Evolutionary conservation across 2,329 filamentous ascomycete genomes (phyloP), one percentile per base, ranked within the genome.

Genomic region (Colletotrichum sp.): DNA sequence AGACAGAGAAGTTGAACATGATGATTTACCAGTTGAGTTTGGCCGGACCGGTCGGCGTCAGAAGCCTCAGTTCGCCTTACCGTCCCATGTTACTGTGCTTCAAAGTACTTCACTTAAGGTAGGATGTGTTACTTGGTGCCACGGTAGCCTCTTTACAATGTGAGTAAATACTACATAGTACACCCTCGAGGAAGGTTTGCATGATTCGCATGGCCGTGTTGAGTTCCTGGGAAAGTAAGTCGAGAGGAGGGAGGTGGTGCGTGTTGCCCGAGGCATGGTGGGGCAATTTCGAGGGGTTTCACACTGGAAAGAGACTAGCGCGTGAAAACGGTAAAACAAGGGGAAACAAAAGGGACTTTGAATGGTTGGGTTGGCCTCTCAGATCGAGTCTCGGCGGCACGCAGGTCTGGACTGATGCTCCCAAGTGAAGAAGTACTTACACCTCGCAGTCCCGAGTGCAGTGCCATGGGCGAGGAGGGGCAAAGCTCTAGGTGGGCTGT

Each of bases 281-380:
- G 76, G 76, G 76, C 76, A 70, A 34, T 39, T 72, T 71, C 66
- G 76, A 77, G 77, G 76, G 76, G 72, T 73, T 76, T 76, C 67
- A 62, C 49, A 26, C 63, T 60, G 7, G 75, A 72, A 77, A 26
- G 15, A 49, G 77, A 57, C 59, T 78, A 78, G 77, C 69, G 77
- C 52, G n/a, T 30, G 34, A 18, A 39, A 65, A 76, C 49, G 68
- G 72, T 72, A 72, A 77, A 77, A 62, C 66, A 72, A 72, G 64
- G 62, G 75, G 71, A 75, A 75, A 68, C 71, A 59, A 36, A 69
- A 69, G 24, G 69, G 39, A 69, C 44, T 52, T 24, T 52, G 44
- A 21, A 52, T 52, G n/a, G n/a, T 24, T 52, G 44, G n/a, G 44
- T 52, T 13, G 44, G 1, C 73, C 73, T 76, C 73, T 76, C 28